A percentile compares a stretch with the other conserved stretches of the same genome.
Evolutionary conservation across 495 filamentous ascomycete species (phyloP).

Genomic region (Evernia prunastri): DNA sequence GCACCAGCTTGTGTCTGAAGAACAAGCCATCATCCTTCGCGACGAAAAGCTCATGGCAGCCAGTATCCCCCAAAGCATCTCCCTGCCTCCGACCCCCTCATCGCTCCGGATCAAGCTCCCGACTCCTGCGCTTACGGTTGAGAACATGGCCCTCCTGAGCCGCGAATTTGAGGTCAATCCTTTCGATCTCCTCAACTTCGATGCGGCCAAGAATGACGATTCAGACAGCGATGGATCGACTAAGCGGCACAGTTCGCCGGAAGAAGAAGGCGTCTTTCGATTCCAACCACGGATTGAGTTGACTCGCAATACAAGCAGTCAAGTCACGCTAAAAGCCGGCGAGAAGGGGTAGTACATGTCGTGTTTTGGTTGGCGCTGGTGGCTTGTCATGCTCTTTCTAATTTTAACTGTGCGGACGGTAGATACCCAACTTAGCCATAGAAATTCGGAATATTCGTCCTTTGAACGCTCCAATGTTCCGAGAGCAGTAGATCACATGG

Average conservation of each 20-base stretch:
- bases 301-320: background rate
- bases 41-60: slow-evolving; percentile 43
- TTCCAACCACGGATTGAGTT: background rate
- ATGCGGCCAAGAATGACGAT: background rate
- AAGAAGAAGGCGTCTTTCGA: background rate
- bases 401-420: background rate
- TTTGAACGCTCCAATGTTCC: no score
- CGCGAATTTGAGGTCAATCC: slow-evolving; percentile 19
- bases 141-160: slow-evolving; percentile 22
- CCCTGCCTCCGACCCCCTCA: slow-evolving; percentile 8
- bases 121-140: slow-evolving; percentile 19
- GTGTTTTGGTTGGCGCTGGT: background rate
- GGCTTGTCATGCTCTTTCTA: background rate
- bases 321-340: background rate
- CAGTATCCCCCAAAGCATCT: slow-evolving; percentile 20
- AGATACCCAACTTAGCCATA: background rate
- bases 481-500: background rate
- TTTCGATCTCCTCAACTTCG: background rate
- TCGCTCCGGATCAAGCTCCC: background rate
- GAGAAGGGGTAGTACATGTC: background rate
- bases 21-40: slow-evolving; percentile 40
- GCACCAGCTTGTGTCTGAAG: slow-evolving; percentile 36
- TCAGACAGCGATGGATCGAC: background rate
- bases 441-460: background rate
- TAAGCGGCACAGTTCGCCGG: background rate